phyloP scores from a whole-genome alignment of 2,329 filamentous ascomycete genomes.

The Colletotrichum coccodes region DNA sequence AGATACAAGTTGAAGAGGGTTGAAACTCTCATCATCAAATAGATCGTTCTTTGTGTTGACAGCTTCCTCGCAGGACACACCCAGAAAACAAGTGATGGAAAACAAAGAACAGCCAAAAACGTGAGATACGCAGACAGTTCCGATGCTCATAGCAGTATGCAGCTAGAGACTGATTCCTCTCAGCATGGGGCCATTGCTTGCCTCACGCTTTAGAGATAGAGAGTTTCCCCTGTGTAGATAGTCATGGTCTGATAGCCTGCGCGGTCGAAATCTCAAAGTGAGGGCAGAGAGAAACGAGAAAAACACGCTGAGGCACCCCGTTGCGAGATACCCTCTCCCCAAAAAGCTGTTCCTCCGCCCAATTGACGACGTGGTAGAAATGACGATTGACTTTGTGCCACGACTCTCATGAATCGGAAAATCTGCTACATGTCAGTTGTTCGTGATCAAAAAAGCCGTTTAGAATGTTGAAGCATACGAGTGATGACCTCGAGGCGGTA shows the following conservation, averaged over 20 bases:
- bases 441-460: too few species aligned
- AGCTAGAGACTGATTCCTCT: background rate
- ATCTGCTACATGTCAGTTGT: background rate
- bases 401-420: background rate
- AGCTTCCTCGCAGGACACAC: too few species aligned
- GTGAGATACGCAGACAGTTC: too few species aligned
- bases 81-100: too few species aligned
- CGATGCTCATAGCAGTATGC: background rate
- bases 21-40: too few species aligned
- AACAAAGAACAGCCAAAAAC: too few species aligned
- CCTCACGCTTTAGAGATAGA: background rate
- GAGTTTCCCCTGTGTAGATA: background rate
- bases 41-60: too few species aligned
- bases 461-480: background rate
- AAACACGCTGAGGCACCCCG: background rate
- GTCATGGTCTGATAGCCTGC: slow-evolving; percentile 1
- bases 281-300: background rate
- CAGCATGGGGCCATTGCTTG: background rate
- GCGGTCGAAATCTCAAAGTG: background rate
- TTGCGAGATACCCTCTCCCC: background rate
- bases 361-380: background rate
- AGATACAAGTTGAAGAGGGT: too few species aligned
- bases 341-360: background rate
- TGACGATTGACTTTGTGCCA: background rate
- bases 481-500: slow-evolving; percentile 5